Evolutionary conservation across 2,329 filamentous ascomycete genomes (phyloP).

Genomic region (Arthroderma sp.): DNA sequence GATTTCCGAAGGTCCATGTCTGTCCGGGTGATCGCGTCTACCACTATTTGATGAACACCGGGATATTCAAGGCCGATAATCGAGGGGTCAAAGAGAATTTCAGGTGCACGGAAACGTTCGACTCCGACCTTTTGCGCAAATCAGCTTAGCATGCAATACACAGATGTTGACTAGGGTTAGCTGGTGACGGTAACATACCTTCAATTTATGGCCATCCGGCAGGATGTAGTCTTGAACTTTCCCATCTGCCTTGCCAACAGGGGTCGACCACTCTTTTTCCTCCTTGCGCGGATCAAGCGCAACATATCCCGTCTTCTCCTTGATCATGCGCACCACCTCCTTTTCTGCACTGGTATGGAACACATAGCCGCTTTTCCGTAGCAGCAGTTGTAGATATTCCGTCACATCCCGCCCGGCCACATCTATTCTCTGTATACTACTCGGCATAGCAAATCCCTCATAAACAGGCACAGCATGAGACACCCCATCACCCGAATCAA

Average conservation of each 20-base stretch:
- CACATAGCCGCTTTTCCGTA: slow-evolving; percentile 84
- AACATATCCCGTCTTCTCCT: slow-evolving; percentile 87
- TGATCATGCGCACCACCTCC: slow-evolving; percentile 94
- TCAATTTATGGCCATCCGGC: slow-evolving; percentile 86
- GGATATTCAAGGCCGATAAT: slow-evolving; percentile 95
- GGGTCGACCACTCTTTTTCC: slow-evolving; percentile 81
- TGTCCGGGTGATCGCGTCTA: slow-evolving; percentile 87
- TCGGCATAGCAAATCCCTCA: slow-evolving; percentile 93
- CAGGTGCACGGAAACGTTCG: slow-evolving; percentile 87
- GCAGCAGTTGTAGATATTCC: slow-evolving; percentile 78
- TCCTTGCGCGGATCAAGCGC: slow-evolving; percentile 82
- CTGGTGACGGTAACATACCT: slow-evolving; percentile 42
- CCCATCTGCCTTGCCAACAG: slow-evolving; percentile 57
- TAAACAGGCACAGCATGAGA: slow-evolving; percentile 96
- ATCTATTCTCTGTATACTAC: slow-evolving; percentile 88
- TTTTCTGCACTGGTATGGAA: slow-evolving; percentile 98
- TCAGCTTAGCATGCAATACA: slow-evolving; percentile 1
- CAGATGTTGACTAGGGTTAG: not conserved
- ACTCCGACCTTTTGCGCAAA: slow-evolving; percentile 56
- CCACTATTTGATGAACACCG: slow-evolving; percentile 93
- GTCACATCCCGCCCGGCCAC: slow-evolving; percentile 93
- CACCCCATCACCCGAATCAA: slow-evolving; percentile 91
- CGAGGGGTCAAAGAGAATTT: slow-evolving; percentile 95
- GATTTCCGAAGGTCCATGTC: slow-evolving; percentile 92
- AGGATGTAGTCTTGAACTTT: slow-evolving; percentile 78